A percentile compares a stretch with the other conserved stretches of the same genome.
Evolutionary conservation across 768 basidiomycete species (phyloP).

Genomic region (Mycena floridula): DNA sequence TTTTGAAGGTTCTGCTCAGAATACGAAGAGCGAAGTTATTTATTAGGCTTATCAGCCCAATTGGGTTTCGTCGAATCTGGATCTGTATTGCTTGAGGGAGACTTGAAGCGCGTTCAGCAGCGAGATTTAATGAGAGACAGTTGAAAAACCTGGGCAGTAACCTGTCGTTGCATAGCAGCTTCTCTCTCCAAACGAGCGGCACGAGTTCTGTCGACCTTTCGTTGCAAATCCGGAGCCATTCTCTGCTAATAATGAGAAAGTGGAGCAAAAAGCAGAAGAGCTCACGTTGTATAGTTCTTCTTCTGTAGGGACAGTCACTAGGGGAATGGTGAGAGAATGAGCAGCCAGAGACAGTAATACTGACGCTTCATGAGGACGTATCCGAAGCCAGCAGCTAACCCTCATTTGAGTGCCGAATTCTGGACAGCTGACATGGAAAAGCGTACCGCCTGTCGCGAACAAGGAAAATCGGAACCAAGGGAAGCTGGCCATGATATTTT

Average conservation of each 20-base stretch:
- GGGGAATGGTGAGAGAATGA: background rate
- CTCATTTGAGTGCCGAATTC: background rate
- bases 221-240: conserved; percentile 59
- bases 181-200: conserved; percentile 48
- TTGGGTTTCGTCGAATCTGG: conserved; percentile 35
- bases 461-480: conserved; percentile 53
- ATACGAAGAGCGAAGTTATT: background rate
- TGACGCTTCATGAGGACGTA: conserved; percentile 57
- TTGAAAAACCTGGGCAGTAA: conserved; percentile 44
- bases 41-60: conserved; percentile 26
- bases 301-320: conserved; percentile 48
- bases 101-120: conserved; percentile 4
- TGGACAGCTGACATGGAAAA: background rate
- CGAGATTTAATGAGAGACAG: conserved; percentile 1
- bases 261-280: background rate
- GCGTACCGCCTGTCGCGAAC: conserved; percentile 42
- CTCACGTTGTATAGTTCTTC: conserved; percentile 49
- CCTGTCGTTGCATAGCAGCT: conserved; percentile 44
- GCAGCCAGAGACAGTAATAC: conserved; percentile 11
- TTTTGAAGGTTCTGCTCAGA: too few species aligned
- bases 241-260: conserved; percentile 31
- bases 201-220: conserved; percentile 56
- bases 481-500: conserved; percentile 48
- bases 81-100: conserved; percentile 17
- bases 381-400: conserved; percentile 47